phyloP scores from a whole-genome alignment of 208 protist species.

The Crithidia mellificae region DNA sequence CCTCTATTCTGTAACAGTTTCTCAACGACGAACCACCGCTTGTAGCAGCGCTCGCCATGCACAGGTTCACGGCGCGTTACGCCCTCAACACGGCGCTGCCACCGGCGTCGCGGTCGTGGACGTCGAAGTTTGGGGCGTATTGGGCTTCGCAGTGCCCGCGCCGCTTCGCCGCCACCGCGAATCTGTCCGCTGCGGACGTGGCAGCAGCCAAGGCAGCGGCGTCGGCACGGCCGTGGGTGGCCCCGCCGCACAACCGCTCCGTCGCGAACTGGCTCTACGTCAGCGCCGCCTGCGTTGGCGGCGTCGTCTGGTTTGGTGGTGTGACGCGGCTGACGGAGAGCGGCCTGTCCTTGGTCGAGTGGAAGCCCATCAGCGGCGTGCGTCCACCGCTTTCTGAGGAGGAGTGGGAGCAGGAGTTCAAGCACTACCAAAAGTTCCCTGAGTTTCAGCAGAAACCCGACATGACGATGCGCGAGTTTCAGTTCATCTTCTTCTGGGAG shows the following conservation, averaged over 20 bases:
- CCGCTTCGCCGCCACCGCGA: slow-evolving; percentile 13
- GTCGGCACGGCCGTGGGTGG: slow-evolving; percentile 19
- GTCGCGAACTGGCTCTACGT: slow-evolving; percentile 91
- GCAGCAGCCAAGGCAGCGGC: slow-evolving; percentile 18
- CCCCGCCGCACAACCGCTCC: slow-evolving; percentile 52
- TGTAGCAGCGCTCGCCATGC: slow-evolving; percentile 13
- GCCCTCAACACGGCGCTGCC: slow-evolving; percentile 11
- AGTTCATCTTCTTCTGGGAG: slow-evolving; percentile 97
- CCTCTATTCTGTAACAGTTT: too few relatives aligned
- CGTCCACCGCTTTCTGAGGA: slow-evolving; percentile 85
- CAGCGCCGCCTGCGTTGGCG: slow-evolving; percentile 82
- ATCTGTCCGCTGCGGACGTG: slow-evolving; percentile 11
- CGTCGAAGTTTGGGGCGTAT: slow-evolving; percentile 8
- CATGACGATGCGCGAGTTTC: slow-evolving; percentile 95
- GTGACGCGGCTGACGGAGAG: slow-evolving; percentile 94
- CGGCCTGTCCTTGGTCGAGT: slow-evolving; percentile 94
- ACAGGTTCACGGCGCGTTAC: slow-evolving; percentile 20
- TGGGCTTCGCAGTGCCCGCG: slow-evolving; percentile 23
- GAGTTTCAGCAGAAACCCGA: slow-evolving; percentile 94
- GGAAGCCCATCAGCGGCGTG: slow-evolving; percentile 92
- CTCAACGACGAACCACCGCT: too few relatives aligned
- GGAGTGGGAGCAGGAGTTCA: slow-evolving; percentile 96
- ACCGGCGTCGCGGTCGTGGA: slow-evolving; percentile 5
- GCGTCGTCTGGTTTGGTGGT: slow-evolving; percentile 94
- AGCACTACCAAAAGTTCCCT: slow-evolving; percentile 95